These are phyloP conservation scores for Arachis monticola DNA, from an alignment of 331 rosid genomes.

Conservation along the genomic window DNA sequence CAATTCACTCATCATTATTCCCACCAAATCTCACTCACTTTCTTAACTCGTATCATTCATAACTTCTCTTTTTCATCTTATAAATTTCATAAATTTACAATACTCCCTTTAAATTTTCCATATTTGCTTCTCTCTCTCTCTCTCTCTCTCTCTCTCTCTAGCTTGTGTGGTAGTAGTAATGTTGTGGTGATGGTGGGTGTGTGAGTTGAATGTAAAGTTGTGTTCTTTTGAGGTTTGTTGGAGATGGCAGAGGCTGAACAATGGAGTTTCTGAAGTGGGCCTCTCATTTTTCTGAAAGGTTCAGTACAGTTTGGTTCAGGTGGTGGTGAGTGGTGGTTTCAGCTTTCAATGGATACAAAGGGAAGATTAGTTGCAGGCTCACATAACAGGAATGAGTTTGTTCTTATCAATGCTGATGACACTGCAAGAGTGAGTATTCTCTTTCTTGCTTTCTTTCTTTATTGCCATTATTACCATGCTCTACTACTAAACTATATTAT, in stretches of 20 bases:
- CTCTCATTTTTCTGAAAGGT: slow-evolving; percentile 34
- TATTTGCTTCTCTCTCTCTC: neutral
- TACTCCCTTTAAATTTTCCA: slow-evolving; percentile 26
- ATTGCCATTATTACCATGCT: slow-evolving; percentile 19
- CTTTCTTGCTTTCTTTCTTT: neutral
- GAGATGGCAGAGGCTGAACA: slow-evolving; percentile 44
- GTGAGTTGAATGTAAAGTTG: slow-evolving; percentile 19
- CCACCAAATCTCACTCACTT: slow-evolving; percentile 27
- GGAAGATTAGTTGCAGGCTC: slow-evolving; percentile 81
- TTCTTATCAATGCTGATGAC: slow-evolving; percentile 86
- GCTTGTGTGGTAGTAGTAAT: slow-evolving; percentile 29
- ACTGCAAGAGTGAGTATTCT: slow-evolving; percentile 61
- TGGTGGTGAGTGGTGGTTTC: slow-evolving; percentile 19
- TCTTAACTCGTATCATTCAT: slow-evolving; percentile 11
- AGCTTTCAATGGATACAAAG: slow-evolving; percentile 59
- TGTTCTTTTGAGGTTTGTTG: slow-evolving; percentile 33
- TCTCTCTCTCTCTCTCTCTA: slow-evolving; percentile 1
- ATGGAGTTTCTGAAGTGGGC: slow-evolving; percentile 43
- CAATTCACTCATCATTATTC: slow-evolving; percentile 40
- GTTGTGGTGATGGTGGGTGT: slow-evolving; percentile 33
- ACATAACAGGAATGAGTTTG: slow-evolving; percentile 83
- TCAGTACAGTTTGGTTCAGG: slow-evolving; percentile 2
- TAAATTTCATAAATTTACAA: slow-evolving; percentile 29
- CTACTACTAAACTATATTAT: neutral
- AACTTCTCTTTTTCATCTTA: neutral